Evolutionary conservation across 2,329 filamentous ascomycete genomes (phyloP).

Genomic region (Exophiala lecanii-corni): DNA sequence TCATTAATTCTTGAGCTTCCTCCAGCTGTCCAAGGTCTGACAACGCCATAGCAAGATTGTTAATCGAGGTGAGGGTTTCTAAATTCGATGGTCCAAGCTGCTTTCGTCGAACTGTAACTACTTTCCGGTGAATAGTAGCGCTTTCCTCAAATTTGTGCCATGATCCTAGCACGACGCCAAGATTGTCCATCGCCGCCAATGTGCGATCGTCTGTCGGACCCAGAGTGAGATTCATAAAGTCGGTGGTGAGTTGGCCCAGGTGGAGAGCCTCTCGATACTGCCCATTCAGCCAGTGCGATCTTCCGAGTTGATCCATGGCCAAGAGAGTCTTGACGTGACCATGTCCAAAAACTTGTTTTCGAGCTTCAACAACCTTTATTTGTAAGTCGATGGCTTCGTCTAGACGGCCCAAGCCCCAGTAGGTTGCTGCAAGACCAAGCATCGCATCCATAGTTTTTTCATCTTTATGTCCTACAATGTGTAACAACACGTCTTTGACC

Average conservation of each 20-base stretch:
- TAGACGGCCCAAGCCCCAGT: conserved; percentile 17
- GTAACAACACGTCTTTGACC: conserved; percentile 19
- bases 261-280: conserved; percentile 8
- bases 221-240: conserved; percentile 10
- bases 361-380: conserved; percentile 12
- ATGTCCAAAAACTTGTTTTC: conserved; percentile 9
- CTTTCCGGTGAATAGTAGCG: conserved; percentile 9
- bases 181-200: conserved; percentile 12
- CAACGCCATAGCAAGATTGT: conserved; percentile 13
- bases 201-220: conserved; percentile 14
- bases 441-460: conserved; percentile 12
- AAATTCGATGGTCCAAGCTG: neutral
- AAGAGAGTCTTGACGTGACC: conserved; percentile 13
- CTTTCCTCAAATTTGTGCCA: conserved; percentile 19
- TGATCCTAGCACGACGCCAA: conserved; percentile 18
- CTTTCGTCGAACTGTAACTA: conserved; percentile 11
- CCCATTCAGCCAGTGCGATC: conserved; percentile 21
- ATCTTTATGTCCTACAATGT: conserved; percentile 12
- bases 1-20: conserved; percentile 17
- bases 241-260: conserved; percentile 9
- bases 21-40: conserved; percentile 10
- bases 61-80: conserved; percentile 6
- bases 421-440: conserved; percentile 14
- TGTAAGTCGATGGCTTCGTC: conserved; percentile 19
- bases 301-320: conserved; percentile 17